A percentile compares a stretch with the other conserved stretches of the same genome.
These are phyloP conservation scores for Plectranthus barbatus DNA, from an alignment of 257 asterid species.

Conservation along the genomic window DNA sequence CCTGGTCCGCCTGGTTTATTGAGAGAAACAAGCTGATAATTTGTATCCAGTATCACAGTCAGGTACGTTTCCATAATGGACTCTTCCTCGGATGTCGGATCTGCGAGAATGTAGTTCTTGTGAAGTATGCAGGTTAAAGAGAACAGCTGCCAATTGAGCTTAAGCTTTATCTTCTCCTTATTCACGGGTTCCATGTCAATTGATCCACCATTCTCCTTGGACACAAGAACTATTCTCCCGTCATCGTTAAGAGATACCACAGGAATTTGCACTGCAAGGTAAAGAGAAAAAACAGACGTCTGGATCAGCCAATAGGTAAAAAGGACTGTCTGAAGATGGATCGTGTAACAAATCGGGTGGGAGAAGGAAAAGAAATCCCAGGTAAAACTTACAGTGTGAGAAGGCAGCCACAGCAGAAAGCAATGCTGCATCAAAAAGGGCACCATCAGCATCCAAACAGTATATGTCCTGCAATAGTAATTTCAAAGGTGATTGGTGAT, in stretches of 20 bases:
- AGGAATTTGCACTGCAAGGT: constrained; percentile 76
- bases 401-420: constrained; percentile 92
- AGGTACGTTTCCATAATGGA: constrained; percentile 76
- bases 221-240: constrained; percentile 64
- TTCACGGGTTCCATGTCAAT: constrained; percentile 62
- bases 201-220: constrained; percentile 44
- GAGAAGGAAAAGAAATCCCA: no score
- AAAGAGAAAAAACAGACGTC: no score
- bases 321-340: no score
- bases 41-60: constrained; percentile 71
- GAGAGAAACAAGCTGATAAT: constrained; percentile 67
- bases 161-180: constrained; percentile 69
- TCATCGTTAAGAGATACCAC: constrained; percentile 71
- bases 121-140: constrained; percentile 81
- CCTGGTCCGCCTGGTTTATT: constrained; percentile 91
- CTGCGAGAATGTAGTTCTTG: constrained; percentile 85
- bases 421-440: constrained; percentile 90
- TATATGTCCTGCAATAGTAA: constrained; percentile 67
- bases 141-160: constrained; percentile 43
- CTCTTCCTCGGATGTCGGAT: constrained; percentile 97
- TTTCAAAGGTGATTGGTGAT: neutral
- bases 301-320: no score
- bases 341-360: no score
- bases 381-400: constrained; percentile 57
- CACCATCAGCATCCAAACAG: constrained; percentile 95